A percentile compares a stretch with the other conserved stretches of the same genome.
These are phyloP conservation scores for Fusarium sp. DNA, from an alignment of 2,329 filamentous ascomycete genomes.

Conservation along the genomic window DNA sequence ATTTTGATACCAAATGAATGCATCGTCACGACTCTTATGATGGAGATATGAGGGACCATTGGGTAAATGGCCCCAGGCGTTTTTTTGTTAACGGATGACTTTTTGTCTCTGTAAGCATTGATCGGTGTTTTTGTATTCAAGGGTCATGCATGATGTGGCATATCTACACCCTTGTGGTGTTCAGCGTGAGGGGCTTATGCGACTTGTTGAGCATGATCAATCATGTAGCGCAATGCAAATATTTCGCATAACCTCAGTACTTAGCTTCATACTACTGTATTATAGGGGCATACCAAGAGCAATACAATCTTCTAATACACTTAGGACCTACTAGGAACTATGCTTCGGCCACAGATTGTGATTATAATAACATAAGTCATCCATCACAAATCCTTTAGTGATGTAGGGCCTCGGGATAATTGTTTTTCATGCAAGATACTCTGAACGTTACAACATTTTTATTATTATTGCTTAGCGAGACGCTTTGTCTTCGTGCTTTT, in stretches of 20 bases:
- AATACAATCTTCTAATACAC: background rate
- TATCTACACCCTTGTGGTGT: slow-evolving; percentile 16
- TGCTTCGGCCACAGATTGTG: too few species aligned
- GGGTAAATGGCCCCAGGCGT: slow-evolving; percentile 40
- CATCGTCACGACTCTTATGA: slow-evolving; percentile 49
- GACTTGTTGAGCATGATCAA: background rate
- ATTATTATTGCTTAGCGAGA: slow-evolving; percentile 15
- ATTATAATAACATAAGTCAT: background rate
- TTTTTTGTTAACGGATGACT: slow-evolving; percentile 39
- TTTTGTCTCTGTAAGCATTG: slow-evolving; percentile 37
- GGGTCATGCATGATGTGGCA: slow-evolving; percentile 8
- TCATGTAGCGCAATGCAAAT: background rate
- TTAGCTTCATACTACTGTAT: background rate
- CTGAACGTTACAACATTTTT: slow-evolving; percentile 20
- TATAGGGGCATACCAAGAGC: background rate
- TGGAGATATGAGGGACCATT: slow-evolving; percentile 31
- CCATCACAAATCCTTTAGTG: background rate
- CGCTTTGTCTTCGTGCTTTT: slow-evolving; percentile 9
- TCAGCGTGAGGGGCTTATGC: background rate
- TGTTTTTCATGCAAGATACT: background rate
- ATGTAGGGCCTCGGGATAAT: background rate
- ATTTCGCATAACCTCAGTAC: background rate
- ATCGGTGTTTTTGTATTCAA: slow-evolving; percentile 31
- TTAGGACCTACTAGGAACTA: background rate
- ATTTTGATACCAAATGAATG: slow-evolving; percentile 52